These are phyloP conservation scores for Penicillium sp. DNA, from an alignment of 2,329 filamentous ascomycete genomes.

Conservation along the genomic window DNA sequence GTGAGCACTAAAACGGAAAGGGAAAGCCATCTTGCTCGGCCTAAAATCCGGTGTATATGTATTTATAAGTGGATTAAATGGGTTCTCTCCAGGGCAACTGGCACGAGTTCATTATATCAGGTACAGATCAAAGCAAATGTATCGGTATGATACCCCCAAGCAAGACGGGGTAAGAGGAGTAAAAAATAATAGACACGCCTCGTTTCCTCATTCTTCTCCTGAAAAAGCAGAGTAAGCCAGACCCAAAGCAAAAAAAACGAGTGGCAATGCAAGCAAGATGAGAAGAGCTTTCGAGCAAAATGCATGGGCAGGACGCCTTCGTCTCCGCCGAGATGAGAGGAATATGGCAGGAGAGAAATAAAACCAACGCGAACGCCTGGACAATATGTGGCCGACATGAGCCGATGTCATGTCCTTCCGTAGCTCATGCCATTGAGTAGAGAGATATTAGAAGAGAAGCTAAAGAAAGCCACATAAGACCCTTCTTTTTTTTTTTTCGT, in stretches of 20 bases:
- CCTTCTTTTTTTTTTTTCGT: conserved; percentile 9
- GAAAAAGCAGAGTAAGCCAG: conserved; percentile 2
- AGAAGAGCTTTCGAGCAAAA: conserved; percentile 1
- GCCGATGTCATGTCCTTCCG: conserved; percentile 14
- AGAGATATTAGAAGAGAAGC: conserved; percentile 11
- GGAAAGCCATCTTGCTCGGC: too few relatives aligned
- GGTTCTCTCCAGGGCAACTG: not conserved
- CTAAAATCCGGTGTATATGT: too few relatives aligned
- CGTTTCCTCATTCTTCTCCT: conserved; percentile 9
- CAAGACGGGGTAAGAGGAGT: conserved; percentile 13
- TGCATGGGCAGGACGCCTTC: conserved; percentile 11
- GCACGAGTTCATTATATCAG: conserved; percentile 17
- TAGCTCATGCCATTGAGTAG: conserved; percentile 15
- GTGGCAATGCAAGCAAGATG: conserved; percentile 5
- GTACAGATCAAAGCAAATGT: conserved; percentile 21
- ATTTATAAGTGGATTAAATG: not conserved
- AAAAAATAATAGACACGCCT: conserved; percentile 13
- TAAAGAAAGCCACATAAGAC: conserved; percentile 15
- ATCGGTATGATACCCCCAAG: conserved; percentile 18
- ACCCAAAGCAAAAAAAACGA: conserved; percentile 3
- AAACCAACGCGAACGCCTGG: conserved; percentile 11
- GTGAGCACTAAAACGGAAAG: too few relatives aligned
- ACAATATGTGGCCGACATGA: conserved; percentile 8
- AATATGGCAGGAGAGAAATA: not conserved
- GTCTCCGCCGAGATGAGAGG: conserved; percentile 7